A percentile compares a stretch with the other conserved stretches of the same genome.
These are phyloP conservation scores for Camellia granthamiana DNA, from an alignment of 148 eudicot species.

Conservation along the genomic window DNA sequence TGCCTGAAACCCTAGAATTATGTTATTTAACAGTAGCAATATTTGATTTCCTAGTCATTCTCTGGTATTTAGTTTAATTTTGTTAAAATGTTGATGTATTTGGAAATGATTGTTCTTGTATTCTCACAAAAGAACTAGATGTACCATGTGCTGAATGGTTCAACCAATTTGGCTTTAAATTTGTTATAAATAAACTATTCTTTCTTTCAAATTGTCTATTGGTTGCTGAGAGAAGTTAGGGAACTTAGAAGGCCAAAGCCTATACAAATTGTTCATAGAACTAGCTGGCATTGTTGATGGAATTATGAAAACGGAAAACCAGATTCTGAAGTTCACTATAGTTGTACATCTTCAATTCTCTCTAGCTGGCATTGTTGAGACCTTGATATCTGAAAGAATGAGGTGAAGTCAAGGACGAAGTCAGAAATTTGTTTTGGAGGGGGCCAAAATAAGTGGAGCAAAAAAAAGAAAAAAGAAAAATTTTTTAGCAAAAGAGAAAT, in stretches of 20 bases:
- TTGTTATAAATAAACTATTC: neutral
- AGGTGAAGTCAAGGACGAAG: neutral
- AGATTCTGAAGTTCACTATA: neutral
- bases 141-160: neutral
- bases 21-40: neutral
- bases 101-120: neutral
- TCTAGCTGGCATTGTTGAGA: neutral
- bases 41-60: neutral
- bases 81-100: neutral
- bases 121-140: neutral
- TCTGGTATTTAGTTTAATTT: neutral
- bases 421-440: too few species aligned
- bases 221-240: neutral
- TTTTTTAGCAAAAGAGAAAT: too few species aligned
- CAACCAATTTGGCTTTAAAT: neutral
- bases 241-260: neutral
- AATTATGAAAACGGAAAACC: neutral
- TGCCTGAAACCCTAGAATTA: constrained; percentile 9
- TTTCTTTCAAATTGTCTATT: neutral
- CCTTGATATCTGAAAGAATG: neutral
- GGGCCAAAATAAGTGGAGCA: too few species aligned
- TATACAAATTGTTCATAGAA: neutral
- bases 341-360: neutral
- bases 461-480: too few species aligned
- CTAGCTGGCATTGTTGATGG: neutral